Conservation (phyloP, 768 basidiomycete genomes). For the Lentinus tigrinus region DNA sequence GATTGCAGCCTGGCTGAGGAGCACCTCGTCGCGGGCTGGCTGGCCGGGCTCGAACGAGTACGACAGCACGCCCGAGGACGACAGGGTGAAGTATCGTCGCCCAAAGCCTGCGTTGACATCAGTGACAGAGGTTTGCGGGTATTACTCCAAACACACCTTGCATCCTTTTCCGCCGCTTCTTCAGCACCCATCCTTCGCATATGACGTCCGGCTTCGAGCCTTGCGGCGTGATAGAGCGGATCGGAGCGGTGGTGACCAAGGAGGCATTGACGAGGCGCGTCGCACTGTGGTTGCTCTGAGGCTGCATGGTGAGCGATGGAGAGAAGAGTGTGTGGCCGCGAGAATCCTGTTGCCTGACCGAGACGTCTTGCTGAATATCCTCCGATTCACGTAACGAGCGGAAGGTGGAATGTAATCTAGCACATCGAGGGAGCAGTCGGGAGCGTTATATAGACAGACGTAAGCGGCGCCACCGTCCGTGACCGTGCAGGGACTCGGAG, state of each 20-base stretch:
- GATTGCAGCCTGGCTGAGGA: constrained; percentile 66
- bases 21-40: constrained; percentile 68
- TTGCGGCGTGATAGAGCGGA: constrained; percentile 8
- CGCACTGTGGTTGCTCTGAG: background rate
- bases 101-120: constrained; percentile 62
- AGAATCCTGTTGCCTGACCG: background rate
- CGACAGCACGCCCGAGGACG: constrained; percentile 64
- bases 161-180: constrained; percentile 87
- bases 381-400: constrained; percentile 7
- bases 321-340: background rate
- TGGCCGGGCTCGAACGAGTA: constrained; percentile 76
- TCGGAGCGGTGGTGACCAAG: constrained; percentile 8
- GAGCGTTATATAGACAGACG: constrained; percentile 1
- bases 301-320: constrained; percentile 2
- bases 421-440: background rate
- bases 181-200: constrained; percentile 77
- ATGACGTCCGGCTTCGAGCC: constrained; percentile 32
- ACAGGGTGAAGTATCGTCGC: constrained; percentile 75
- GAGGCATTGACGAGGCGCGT: constrained; percentile 15
- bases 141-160: constrained; percentile 54
- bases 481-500: background rate
- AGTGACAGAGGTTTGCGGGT: background rate
- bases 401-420: background rate
- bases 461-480: background rate
- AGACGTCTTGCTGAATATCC: background rate